Evolutionary conservation across 495 filamentous ascomycete genomes (phyloP).

Genomic region (Parathielavia hyrcaniae): DNA sequence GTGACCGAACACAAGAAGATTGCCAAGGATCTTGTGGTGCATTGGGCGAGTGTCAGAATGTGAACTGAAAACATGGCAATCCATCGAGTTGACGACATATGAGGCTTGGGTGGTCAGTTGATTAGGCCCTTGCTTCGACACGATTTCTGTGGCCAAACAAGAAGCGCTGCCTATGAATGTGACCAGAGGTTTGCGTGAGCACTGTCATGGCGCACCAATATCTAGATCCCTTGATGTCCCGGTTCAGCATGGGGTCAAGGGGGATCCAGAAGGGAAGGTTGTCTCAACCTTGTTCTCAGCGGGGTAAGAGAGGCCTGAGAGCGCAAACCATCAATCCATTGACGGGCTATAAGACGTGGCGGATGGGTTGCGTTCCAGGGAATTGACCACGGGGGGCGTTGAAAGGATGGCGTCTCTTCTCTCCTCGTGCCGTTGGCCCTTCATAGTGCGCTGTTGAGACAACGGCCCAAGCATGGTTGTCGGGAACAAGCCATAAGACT

Average conservation of each 20-base stretch:
- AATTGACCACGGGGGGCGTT: neutral
- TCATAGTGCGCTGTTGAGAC: too few relatives aligned
- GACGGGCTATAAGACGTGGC: neutral
- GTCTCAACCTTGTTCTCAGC: neutral
- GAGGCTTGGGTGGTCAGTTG: neutral
- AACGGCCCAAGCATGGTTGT: too few relatives aligned
- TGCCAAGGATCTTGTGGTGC: neutral
- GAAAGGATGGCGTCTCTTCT: neutral
- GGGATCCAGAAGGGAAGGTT: neutral
- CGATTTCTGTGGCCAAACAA: neutral
- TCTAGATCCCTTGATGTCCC: neutral
- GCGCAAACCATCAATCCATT: neutral
- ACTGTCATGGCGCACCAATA: neutral
- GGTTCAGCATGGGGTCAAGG: neutral
- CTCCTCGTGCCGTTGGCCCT: neutral
- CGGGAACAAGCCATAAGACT: neutral
- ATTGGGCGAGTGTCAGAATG: neutral
- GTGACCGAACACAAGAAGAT: neutral
- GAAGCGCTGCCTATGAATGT: neutral
- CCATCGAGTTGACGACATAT: neutral
- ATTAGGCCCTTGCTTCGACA: neutral
- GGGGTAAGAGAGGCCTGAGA: too few relatives aligned
- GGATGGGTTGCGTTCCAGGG: neutral
- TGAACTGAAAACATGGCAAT: neutral
- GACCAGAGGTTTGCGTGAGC: neutral